phyloP scores from a whole-genome alignment of 2,329 filamentous ascomycete genomes.

The Dactylellina parvicollis region DNA sequence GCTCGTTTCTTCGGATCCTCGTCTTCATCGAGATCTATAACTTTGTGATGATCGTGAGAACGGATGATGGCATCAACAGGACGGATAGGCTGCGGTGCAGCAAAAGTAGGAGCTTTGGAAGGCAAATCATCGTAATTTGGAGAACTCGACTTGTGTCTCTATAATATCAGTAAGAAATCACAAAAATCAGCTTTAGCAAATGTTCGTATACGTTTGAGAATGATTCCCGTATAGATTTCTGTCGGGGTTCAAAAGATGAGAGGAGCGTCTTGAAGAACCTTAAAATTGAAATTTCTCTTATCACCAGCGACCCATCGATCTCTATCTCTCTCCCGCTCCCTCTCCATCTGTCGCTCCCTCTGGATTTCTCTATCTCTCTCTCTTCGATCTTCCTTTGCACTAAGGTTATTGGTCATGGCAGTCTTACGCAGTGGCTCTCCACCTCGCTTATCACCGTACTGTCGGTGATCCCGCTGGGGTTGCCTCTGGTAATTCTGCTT shows the following conservation, averaged over 20 bases:
- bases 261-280: constrained; percentile 20
- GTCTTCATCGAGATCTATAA: constrained; percentile 40
- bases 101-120: constrained; percentile 14
- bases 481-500: constrained; percentile 34
- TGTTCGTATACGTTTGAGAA: too few species aligned
- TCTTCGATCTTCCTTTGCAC: constrained; percentile 31
- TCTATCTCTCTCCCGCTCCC: constrained; percentile 21
- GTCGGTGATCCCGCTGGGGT: constrained; percentile 43
- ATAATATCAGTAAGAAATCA: too few species aligned
- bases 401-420: constrained; percentile 39
- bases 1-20: constrained; percentile 39
- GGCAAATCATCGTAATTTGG: constrained; percentile 39
- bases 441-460: constrained; percentile 40
- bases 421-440: constrained; percentile 40
- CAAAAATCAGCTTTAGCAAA: constrained; percentile 35
- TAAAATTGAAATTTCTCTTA: constrained; percentile 15
- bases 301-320: constrained; percentile 29
- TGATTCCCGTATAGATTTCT: not conserved
- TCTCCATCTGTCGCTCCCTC: constrained; percentile 18
- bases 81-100: constrained; percentile 27
- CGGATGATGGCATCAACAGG: constrained; percentile 24
- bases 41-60: constrained; percentile 30
- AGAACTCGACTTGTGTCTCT: constrained; percentile 45
- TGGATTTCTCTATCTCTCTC: constrained; percentile 9
- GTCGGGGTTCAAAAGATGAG: not conserved